phyloP scores from a whole-genome alignment of 163 green algal species.

The Prototheca stagnorum region DNA sequence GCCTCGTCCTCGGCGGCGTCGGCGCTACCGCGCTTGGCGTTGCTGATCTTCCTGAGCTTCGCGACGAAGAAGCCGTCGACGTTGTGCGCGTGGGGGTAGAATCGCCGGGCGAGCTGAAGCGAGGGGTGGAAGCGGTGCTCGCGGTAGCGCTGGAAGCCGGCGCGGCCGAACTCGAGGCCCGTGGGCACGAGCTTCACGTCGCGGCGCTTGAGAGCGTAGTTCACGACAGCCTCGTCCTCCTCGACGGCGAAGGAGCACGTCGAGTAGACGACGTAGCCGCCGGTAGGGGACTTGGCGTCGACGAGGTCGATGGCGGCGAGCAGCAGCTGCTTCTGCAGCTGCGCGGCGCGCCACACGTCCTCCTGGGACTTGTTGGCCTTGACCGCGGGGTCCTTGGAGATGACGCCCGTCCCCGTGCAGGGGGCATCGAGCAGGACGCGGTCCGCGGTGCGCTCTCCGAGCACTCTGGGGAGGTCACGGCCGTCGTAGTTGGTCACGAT shows the following conservation, averaged over 20 bases:
- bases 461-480: slow-evolving; percentile 53
- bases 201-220: slow-evolving; percentile 87
- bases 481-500: slow-evolving; percentile 94
- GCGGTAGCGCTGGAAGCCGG: slow-evolving; percentile 61
- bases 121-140: slow-evolving; percentile 92
- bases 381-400: slow-evolving; percentile 86
- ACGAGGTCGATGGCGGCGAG: slow-evolving; percentile 93
- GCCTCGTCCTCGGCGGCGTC: slow-evolving; percentile 25
- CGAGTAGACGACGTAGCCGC: slow-evolving; percentile 46
- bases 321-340: slow-evolving; percentile 90
- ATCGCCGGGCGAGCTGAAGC: slow-evolving; percentile 62
- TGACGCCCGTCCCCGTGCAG: slow-evolving; percentile 88
- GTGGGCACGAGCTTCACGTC: slow-evolving; percentile 76
- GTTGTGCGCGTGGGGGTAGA: slow-evolving; percentile 98
- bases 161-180: slow-evolving; percentile 86
- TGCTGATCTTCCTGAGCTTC: slow-evolving; percentile 89
- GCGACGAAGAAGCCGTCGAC: slow-evolving; percentile 95
- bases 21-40: too few relatives aligned
- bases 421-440: slow-evolving; percentile 93
- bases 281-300: slow-evolving; percentile 60
- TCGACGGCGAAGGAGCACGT: slow-evolving; percentile 95
- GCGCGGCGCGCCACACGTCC: slow-evolving; percentile 82
- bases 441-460: slow-evolving; percentile 69
- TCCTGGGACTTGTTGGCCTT: slow-evolving; percentile 83
- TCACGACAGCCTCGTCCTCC: slow-evolving; percentile 94